These are phyloP conservation scores for Thalassiosira sp. DNA, from an alignment of 352 stramenopile species.

Conservation along the genomic window DNA sequence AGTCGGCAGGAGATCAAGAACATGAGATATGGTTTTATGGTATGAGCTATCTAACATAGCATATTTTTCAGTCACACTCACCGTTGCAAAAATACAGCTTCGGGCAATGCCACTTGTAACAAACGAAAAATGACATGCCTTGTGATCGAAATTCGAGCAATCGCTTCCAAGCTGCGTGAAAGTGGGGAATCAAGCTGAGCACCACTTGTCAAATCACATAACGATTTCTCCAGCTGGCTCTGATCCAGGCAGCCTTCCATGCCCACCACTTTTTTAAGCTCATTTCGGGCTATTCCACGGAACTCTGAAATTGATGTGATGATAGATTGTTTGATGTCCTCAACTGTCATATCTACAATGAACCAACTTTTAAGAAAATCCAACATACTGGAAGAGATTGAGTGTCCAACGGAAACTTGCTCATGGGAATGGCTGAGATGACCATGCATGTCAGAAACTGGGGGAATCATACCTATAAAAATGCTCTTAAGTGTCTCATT, in stretches of 20 bases:
- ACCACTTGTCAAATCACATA: conserved; percentile 19
- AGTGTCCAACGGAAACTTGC: background rate
- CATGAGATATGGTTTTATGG: background rate
- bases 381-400: conserved; percentile 14
- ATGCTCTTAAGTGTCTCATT: conserved; percentile 60
- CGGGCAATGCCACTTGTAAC: conserved; percentile 38
- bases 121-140: conserved; percentile 31
- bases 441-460: conserved; percentile 3
- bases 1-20: background rate
- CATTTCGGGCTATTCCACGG: conserved; percentile 9
- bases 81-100: conserved; percentile 45
- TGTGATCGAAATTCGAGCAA: conserved; percentile 18
- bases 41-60: conserved; percentile 5
- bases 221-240: conserved; percentile 13
- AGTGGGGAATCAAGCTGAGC: conserved; percentile 17
- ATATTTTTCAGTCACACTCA: conserved; percentile 18
- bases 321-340: conserved; percentile 31
- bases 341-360: conserved; percentile 14
- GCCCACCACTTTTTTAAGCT: conserved; percentile 30
- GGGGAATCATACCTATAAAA: conserved; percentile 47
- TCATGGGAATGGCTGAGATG: background rate
- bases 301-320: conserved; percentile 1
- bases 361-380: conserved; percentile 27
- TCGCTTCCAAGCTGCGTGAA: conserved; percentile 26
- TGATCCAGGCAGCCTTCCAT: conserved; percentile 13